Evolutionary conservation across 176 grass and related monocot genomes (phyloP).

Genomic region (Aegilops umbellulata): DNA sequence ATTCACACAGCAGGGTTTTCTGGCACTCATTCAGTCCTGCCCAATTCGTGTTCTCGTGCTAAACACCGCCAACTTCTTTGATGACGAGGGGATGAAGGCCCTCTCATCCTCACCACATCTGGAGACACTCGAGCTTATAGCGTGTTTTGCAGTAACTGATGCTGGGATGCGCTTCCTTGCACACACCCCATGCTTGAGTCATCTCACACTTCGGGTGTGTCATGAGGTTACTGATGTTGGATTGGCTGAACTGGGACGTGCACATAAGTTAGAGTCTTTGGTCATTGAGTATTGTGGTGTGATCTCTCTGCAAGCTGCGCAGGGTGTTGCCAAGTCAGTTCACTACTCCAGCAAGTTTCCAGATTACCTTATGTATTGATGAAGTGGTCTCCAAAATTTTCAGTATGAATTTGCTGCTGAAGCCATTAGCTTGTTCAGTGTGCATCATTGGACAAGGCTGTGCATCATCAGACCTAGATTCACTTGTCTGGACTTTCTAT

Average conservation of each 20-base stretch:
- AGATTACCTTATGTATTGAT: background rate
- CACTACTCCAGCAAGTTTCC: background rate
- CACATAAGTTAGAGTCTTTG: constrained; percentile 6
- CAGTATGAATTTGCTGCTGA: background rate
- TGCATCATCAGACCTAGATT: background rate
- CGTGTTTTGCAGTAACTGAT: background rate
- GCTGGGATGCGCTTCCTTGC: background rate
- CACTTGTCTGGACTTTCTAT: background rate
- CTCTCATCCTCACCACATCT: constrained; percentile 1
- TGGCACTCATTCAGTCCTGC: constrained; percentile 1
- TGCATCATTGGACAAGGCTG: background rate
- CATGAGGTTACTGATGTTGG: background rate
- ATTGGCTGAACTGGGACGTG: background rate
- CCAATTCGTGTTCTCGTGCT: background rate
- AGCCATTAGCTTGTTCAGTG: background rate
- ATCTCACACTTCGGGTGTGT: background rate
- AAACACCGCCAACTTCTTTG: background rate
- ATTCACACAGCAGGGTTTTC: background rate
- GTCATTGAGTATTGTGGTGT: background rate
- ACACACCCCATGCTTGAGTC: background rate
- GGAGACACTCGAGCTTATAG: background rate
- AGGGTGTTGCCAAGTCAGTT: constrained; percentile 15
- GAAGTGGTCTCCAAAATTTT: background rate
- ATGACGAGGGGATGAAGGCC: background rate
- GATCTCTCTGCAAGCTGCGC: background rate